Conservation (phyloP, 2,329 filamentous ascomycete species). For the Pseudocercospora macadamiae region DNA sequence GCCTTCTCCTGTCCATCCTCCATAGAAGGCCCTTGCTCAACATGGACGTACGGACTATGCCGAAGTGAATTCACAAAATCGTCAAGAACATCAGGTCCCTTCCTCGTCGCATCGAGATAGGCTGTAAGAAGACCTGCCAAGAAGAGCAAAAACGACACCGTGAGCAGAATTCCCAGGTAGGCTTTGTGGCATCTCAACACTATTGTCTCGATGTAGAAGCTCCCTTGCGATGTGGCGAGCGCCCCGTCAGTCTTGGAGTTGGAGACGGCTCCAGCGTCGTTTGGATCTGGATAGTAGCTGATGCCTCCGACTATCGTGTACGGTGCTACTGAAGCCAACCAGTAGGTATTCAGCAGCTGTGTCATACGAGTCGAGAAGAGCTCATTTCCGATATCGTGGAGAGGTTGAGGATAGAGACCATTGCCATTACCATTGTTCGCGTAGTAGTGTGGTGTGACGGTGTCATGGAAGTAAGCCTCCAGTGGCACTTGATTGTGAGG, state of each 20-base stretch:
- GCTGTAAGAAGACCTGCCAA: slow-evolving; percentile 16
- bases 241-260: not conserved
- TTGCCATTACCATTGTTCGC: not conserved
- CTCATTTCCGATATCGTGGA: slow-evolving; percentile 17
- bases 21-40: slow-evolving; percentile 14
- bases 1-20: slow-evolving; percentile 19
- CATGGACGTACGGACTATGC: slow-evolving; percentile 18
- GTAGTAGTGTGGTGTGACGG: not conserved
- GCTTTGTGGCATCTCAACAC: slow-evolving; percentile 19
- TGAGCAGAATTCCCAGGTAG: slow-evolving; percentile 15
- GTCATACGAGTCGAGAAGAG: slow-evolving; percentile 11
- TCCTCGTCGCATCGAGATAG: slow-evolving; percentile 18
- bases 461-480: not conserved
- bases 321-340: slow-evolving; percentile 13
- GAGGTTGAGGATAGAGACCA: too few species aligned
- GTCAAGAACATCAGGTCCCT: slow-evolving; percentile 23
- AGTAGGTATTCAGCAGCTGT: slow-evolving; percentile 1
- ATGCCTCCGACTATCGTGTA: slow-evolving; percentile 14
- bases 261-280: not conserved
- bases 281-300: not conserved
- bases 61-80: slow-evolving; percentile 20
- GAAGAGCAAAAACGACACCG: slow-evolving; percentile 18
- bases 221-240: not conserved
- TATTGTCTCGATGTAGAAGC: slow-evolving; percentile 11
- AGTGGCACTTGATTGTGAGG: not conserved